Conservation (phyloP, 441 rosid genomes). For the Croton setiger region DNA sequence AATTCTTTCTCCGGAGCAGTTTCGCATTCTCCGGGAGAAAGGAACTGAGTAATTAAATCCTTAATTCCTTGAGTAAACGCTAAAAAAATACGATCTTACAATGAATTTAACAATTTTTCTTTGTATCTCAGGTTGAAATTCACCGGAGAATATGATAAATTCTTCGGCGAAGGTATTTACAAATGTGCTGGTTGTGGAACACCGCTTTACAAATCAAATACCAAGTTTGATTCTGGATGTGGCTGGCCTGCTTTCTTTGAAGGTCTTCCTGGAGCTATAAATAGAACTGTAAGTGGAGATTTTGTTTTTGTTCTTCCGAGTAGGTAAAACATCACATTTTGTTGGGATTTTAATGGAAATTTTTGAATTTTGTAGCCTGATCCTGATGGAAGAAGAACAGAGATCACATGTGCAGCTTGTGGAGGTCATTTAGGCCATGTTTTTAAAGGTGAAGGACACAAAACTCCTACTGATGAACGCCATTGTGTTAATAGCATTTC, state of each 20-base stretch:
- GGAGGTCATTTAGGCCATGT: conserved; percentile 94
- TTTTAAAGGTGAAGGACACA: conserved; percentile 80
- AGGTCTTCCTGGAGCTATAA: conserved; percentile 68
- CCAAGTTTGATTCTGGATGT: conserved; percentile 71
- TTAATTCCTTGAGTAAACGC: background rate
- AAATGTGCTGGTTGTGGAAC: conserved; percentile 63
- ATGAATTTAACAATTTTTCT: background rate
- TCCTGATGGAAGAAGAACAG: conserved; percentile 79
- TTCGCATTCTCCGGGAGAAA: conserved; percentile 54
- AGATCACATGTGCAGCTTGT: conserved; percentile 88
- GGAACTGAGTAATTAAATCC: conserved; percentile 59
- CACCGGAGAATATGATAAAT: conserved; percentile 27
- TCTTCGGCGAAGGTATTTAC: conserved; percentile 48
- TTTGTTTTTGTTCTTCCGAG: background rate
- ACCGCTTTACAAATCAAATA: conserved; percentile 53
- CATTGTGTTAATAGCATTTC: conserved; percentile 73
- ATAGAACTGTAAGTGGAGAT: conserved; percentile 40
- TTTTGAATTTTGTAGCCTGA: conserved; percentile 45
- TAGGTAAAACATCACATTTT: background rate
- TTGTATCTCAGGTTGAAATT: conserved; percentile 14
- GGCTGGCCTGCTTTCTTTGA: conserved; percentile 89
- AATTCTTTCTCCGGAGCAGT: conserved; percentile 58
- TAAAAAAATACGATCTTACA: background rate
- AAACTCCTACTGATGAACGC: conserved; percentile 77
- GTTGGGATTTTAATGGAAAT: background rate